A percentile compares a stretch with the other conserved stretches of the same genome.
Conservation (phyloP, 257 asterid species). For the Voacanga thouarsii region DNA sequence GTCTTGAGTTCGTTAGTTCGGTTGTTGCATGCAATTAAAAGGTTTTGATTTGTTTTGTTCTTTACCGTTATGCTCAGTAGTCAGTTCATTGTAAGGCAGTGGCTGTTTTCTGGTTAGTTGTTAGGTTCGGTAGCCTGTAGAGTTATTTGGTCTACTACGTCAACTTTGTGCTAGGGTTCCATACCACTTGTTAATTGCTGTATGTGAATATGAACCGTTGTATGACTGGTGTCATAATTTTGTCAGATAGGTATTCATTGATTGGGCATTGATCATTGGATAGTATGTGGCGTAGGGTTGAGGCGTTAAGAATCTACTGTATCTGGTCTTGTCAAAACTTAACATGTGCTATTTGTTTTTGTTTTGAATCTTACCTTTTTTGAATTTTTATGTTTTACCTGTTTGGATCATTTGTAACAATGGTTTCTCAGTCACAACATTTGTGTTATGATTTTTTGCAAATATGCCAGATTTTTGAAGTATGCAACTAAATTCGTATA, state of each 20-base stretch:
- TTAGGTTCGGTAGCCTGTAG: not conserved
- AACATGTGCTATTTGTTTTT: not conserved
- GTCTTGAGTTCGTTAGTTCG: not conserved
- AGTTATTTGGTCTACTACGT: not conserved
- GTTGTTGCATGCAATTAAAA: not conserved
- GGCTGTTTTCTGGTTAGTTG: not conserved
- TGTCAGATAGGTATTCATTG: not conserved
- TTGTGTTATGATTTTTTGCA: not conserved
- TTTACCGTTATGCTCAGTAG: not conserved
- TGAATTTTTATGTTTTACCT: slow-evolving; percentile 2
- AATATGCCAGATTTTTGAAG: not conserved
- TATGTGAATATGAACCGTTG: not conserved
- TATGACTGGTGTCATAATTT: slow-evolving; percentile 4
- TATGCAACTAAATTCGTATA: not conserved
- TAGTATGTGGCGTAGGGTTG: not conserved
- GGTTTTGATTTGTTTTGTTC: not conserved
- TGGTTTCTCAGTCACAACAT: not conserved
- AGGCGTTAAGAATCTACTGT: not conserved
- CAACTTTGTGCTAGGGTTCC: slow-evolving; percentile 7
- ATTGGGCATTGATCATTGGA: not conserved
- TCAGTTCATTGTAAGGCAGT: not conserved
- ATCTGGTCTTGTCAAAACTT: not conserved
- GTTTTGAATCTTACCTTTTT: not conserved
- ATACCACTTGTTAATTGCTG: not conserved
- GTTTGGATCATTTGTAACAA: not conserved